A percentile compares a stretch with the other conserved stretches of the same genome.
Evolutionary conservation across 768 basidiomycete species (phyloP).

Genomic region (Collybia sordida): DNA sequence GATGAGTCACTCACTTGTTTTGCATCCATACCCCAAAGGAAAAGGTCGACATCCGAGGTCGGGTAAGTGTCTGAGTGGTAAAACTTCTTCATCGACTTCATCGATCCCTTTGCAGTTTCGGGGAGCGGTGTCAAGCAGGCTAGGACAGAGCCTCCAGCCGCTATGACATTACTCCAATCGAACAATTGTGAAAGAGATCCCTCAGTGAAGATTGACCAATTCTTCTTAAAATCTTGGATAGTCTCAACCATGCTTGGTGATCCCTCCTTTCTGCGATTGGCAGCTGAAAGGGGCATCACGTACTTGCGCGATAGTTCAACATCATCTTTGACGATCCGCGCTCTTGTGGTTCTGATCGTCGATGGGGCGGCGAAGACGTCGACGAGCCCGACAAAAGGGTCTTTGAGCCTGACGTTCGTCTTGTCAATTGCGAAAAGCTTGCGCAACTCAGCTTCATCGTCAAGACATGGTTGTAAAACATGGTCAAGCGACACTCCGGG

Average conservation of each 20-base stretch:
- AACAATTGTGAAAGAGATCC: conserved; percentile 56
- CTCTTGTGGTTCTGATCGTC: conserved; percentile 47
- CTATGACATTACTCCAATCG: conserved; percentile 68
- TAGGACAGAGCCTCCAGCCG: conserved; percentile 59
- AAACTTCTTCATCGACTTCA: conserved; percentile 55
- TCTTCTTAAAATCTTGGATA: conserved; percentile 60
- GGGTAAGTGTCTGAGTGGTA: conserved; percentile 57
- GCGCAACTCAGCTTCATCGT: conserved; percentile 55
- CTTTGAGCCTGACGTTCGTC: conserved; percentile 38
- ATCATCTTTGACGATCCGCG: conserved; percentile 45
- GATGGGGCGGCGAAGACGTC: conserved; percentile 54
- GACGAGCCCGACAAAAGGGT: conserved; percentile 59
- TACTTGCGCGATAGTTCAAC: conserved; percentile 46
- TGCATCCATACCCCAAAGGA: conserved; percentile 57
- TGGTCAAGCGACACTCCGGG: conserved; percentile 37
- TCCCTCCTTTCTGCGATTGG: conserved; percentile 48
- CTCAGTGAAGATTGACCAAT: conserved; percentile 65
- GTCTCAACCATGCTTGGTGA: conserved; percentile 44
- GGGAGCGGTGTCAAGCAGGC: conserved; percentile 56
- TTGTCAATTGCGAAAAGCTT: conserved; percentile 56
- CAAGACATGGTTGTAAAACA: conserved; percentile 52
- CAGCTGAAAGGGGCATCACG: conserved; percentile 51
- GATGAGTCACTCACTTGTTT: conserved; percentile 38
- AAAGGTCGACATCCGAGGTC: conserved; percentile 63
- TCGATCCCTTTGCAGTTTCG: conserved; percentile 47